phyloP scores from a whole-genome alignment of 2,329 filamentous ascomycete genomes.

The Colletotrichum cereale region DNA sequence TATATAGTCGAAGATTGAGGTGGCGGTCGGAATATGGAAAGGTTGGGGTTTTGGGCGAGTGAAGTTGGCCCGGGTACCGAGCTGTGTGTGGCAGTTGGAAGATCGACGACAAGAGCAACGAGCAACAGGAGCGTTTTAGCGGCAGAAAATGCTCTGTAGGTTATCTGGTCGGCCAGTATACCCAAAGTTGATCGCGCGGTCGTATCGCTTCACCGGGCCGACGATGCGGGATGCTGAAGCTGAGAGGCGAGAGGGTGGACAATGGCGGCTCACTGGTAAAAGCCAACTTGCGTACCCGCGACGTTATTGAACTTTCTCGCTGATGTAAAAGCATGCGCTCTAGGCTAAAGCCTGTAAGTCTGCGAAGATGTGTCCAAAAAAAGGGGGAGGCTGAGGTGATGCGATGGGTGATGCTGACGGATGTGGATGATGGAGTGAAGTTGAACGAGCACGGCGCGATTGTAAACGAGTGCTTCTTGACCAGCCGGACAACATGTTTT shows the following conservation, averaged over 20 bases:
- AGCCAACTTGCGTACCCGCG: background rate
- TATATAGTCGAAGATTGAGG: background rate
- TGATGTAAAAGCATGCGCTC: constrained; percentile 38
- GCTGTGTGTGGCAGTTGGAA: background rate
- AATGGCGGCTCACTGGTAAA: background rate
- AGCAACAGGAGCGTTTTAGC: background rate
- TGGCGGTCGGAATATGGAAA: background rate
- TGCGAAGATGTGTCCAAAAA: constrained; percentile 36
- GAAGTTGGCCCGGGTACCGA: background rate
- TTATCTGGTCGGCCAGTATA: background rate
- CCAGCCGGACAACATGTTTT: no score
- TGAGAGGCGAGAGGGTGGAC: background rate
- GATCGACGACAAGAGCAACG: background rate
- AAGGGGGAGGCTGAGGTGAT: constrained; percentile 4
- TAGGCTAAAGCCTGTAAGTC: constrained; percentile 31
- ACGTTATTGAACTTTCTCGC: constrained; percentile 24
- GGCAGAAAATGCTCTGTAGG: background rate
- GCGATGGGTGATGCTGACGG: constrained; percentile 15
- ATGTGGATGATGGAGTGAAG: constrained; percentile 2
- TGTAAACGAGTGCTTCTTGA: background rate
- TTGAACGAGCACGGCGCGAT: background rate
- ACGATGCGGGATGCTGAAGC: background rate
- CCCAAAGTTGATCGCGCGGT: background rate
- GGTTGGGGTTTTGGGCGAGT: background rate
- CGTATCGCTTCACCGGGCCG: background rate